phyloP scores from a whole-genome alignment of 2,329 filamentous ascomycete genomes.

The Didymellaceae sp. region DNA sequence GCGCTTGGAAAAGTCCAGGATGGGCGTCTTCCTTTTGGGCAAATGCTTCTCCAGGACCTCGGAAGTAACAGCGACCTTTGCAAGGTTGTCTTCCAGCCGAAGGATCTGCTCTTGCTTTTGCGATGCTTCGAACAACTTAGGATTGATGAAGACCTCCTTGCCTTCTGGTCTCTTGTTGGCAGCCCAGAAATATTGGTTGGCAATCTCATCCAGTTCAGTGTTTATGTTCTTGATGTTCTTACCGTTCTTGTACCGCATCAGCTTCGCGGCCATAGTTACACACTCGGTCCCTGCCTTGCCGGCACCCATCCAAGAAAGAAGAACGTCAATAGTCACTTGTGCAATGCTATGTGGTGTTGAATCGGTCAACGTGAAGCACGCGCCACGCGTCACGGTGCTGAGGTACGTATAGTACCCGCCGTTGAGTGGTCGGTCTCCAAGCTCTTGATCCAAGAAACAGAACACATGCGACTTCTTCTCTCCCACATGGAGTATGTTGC shows the following conservation, averaged over 20 bases:
- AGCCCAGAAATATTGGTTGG: constrained; percentile 30
- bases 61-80: constrained; percentile 19
- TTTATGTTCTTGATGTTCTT: constrained; percentile 25
- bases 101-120: constrained; percentile 1
- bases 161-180: background rate
- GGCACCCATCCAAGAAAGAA: constrained; percentile 56
- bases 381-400: constrained; percentile 52
- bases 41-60: constrained; percentile 40
- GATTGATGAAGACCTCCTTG: background rate
- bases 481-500: constrained; percentile 43
- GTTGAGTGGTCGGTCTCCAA: constrained; percentile 3
- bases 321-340: constrained; percentile 50
- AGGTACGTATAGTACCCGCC: constrained; percentile 52
- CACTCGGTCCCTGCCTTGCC: constrained; percentile 25
- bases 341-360: constrained; percentile 46
- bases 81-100: constrained; percentile 22
- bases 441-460: constrained; percentile 46
- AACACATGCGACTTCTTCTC: constrained; percentile 55
- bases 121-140: background rate
- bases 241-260: constrained; percentile 27
- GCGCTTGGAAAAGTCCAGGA: constrained; percentile 41
- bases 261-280: constrained; percentile 18
- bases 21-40: constrained; percentile 41
- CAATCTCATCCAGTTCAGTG: constrained; percentile 22
- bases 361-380: constrained; percentile 45